Percentiles rank a stretch among this genome's conserved stretches.
Evolutionary conservation across 2,329 filamentous ascomycete genomes (phyloP).

Genomic region (Lasiodiplodia theobromae): DNA sequence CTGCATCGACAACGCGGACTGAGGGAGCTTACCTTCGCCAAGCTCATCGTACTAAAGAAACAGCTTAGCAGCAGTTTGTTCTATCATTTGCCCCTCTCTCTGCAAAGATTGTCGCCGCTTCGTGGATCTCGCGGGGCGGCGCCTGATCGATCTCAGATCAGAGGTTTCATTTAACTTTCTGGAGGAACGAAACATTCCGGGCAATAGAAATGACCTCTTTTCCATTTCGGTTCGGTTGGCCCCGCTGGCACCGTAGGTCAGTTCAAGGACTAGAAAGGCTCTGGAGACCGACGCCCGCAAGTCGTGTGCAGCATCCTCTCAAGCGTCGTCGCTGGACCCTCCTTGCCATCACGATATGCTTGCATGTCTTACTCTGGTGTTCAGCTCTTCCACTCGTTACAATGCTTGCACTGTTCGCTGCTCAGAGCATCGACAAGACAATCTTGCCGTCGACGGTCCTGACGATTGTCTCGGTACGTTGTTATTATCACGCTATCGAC

Average conservation of each 20-base stretch:
- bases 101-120: neutral
- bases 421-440: conserved; percentile 39
- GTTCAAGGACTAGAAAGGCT: conserved; percentile 5
- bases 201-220: neutral
- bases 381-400: conserved; percentile 40
- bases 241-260: neutral
- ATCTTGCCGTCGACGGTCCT: conserved; percentile 41
- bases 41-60: neutral
- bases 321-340: conserved; percentile 42
- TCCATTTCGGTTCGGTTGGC: neutral
- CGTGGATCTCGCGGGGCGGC: neutral
- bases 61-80: neutral
- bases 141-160: conserved; percentile 3
- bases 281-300: neutral
- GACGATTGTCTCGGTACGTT: conserved; percentile 15
- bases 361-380: conserved; percentile 46
- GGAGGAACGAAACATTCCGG: neutral
- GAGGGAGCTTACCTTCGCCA: neutral
- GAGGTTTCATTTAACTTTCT: conserved; percentile 4
- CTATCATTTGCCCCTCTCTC: neutral
- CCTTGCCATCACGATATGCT: conserved; percentile 42
- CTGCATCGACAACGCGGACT: conserved; percentile 8
- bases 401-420: conserved; percentile 41
- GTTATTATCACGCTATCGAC: neutral
- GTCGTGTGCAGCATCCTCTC: neutral